These are phyloP conservation scores for Rhodosporidiobolus sp. DNA, from an alignment of 768 basidiomycete genomes.

Conservation along the genomic window DNA sequence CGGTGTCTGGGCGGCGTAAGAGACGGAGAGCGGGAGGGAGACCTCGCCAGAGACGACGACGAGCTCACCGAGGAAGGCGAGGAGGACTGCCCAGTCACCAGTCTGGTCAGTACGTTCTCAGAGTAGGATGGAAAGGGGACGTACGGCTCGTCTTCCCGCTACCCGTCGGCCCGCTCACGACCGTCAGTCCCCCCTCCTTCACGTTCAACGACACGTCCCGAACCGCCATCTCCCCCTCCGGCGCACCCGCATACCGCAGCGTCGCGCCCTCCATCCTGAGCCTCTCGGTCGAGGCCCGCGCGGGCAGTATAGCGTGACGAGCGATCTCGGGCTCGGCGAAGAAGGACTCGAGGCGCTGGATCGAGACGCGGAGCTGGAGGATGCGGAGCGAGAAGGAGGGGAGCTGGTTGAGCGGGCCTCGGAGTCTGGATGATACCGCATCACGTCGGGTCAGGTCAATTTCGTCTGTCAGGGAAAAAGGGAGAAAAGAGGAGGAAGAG, in stretches of 20 bases:
- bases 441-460: neutral
- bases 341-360: constrained; percentile 60
- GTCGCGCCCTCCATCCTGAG: constrained; percentile 1
- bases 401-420: constrained; percentile 68
- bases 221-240: constrained; percentile 55
- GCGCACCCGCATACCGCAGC: constrained; percentile 30
- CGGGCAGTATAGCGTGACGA: neutral
- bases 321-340: constrained; percentile 55
- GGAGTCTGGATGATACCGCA: constrained; percentile 3
- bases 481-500: neutral
- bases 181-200: constrained; percentile 66
- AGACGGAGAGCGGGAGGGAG: constrained; percentile 12
- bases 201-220: constrained; percentile 65
- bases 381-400: constrained; percentile 76
- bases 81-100: constrained; percentile 12
- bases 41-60: constrained; percentile 23
- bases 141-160: constrained; percentile 27
- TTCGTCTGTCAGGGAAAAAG: neutral
- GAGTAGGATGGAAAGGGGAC: neutral
- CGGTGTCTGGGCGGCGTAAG: constrained; percentile 28
- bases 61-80: constrained; percentile 35
- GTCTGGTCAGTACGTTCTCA: no score
- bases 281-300: neutral
- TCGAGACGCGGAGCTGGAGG: constrained; percentile 63
- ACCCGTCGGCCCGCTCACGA: constrained; percentile 56